A percentile compares a stretch with the other conserved stretches of the same genome.
These are phyloP conservation scores for Rhodotorula kratochvilovae DNA, from an alignment of 768 basidiomycete species.

Conservation along the genomic window DNA sequence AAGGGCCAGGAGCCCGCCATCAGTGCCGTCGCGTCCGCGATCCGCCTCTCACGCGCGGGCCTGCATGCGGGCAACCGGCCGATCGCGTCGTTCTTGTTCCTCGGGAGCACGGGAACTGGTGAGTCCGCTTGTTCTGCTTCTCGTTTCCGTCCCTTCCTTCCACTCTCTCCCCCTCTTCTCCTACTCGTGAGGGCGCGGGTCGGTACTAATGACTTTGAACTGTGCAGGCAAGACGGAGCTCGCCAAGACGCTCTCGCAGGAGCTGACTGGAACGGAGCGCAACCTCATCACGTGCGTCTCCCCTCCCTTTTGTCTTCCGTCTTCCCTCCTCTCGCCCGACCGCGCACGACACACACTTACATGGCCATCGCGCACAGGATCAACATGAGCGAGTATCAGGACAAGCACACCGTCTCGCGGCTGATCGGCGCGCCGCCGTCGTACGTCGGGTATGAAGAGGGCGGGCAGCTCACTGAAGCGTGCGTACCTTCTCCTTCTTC, in stretches of 20 bases:
- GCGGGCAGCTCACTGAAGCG: conserved; percentile 54
- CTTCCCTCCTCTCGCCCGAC: no score
- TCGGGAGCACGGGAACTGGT: conserved; percentile 61
- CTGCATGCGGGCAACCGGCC: conserved; percentile 81
- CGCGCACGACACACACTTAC: background rate
- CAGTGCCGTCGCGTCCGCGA: conserved; percentile 74
- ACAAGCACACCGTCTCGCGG: conserved; percentile 82
- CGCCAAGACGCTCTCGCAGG: conserved; percentile 75
- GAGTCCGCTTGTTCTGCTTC: no score
- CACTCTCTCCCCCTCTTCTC: no score
- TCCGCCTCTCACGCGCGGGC: conserved; percentile 88
- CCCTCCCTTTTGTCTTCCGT: no score
- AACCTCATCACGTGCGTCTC: conserved; percentile 29
- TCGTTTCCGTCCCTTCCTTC: no score
- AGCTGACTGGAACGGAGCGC: conserved; percentile 71
- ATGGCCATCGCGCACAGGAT: background rate
- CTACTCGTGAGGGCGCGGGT: no score
- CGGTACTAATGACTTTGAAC: background rate
- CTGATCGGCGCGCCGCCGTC: conserved; percentile 90
- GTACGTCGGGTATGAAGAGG: conserved; percentile 83
- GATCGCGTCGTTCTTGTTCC: conserved; percentile 68
- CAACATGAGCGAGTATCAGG: conserved; percentile 45
- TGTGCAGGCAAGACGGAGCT: conserved; percentile 63
- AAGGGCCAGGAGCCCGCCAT: conserved; percentile 86
- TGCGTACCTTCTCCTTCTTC: background rate